Evolutionary conservation across 805 yeast genomes (phyloP).

Genomic region (Candida khao-thaluensis): DNA sequence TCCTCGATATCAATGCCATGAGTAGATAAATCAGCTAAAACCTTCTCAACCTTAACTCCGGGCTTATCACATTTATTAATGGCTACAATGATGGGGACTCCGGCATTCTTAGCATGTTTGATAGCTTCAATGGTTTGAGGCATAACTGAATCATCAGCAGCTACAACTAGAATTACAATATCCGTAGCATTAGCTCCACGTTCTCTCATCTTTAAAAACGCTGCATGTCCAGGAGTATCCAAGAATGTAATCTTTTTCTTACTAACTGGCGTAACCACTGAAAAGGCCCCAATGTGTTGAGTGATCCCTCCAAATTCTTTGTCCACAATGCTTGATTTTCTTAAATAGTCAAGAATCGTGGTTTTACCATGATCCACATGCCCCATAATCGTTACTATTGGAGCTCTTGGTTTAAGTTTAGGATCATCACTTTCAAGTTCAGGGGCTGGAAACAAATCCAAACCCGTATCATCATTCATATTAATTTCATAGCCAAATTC

Average conservation of each 20-base stretch:
- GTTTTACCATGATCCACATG: constrained; percentile 99
- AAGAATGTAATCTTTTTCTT: constrained; percentile 80
- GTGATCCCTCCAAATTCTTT: constrained; percentile 96
- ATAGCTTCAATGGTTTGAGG: constrained; percentile 97
- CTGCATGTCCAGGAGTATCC: constrained; percentile 98
- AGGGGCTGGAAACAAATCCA: constrained; percentile 58
- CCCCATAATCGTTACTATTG: constrained; percentile 97
- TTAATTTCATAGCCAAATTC: constrained; percentile 74
- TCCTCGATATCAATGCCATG: constrained; percentile 85
- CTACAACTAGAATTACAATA: constrained; percentile 87
- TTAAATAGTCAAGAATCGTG: constrained; percentile 80
- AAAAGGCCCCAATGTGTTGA: constrained; percentile 96
- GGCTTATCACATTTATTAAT: constrained; percentile 88
- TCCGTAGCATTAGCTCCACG: constrained; percentile 95
- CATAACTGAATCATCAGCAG: constrained; percentile 97
- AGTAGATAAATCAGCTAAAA: constrained; percentile 71
- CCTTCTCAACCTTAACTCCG: constrained; percentile 71
- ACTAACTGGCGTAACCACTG: constrained; percentile 74
- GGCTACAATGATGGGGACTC: constrained; percentile 86
- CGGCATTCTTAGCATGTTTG: constrained; percentile 81
- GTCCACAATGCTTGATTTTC: constrained; percentile 80
- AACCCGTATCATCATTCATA: constrained; percentile 55
- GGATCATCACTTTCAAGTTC: constrained; percentile 29
- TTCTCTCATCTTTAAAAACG: constrained; percentile 92
- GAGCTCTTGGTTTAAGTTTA: constrained; percentile 68